These are phyloP conservation scores for Didymella segeticola DNA, from an alignment of 2,329 filamentous ascomycete species.

Conservation along the genomic window DNA sequence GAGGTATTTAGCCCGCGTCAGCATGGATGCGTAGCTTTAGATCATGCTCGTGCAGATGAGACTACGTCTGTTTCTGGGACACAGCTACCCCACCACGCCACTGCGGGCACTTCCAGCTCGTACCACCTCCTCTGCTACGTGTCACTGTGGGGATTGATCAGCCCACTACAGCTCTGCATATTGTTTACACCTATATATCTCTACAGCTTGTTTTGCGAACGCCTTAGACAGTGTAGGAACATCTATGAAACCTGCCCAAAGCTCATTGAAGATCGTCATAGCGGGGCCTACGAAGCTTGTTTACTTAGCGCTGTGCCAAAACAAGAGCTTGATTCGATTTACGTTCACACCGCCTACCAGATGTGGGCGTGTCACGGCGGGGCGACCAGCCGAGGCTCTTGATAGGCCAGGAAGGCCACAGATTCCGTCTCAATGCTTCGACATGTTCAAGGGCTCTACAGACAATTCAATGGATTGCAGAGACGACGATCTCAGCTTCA, in stretches of 20 bases:
- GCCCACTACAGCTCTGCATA: background rate
- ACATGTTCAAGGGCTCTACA: too few species aligned
- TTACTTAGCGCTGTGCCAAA: background rate
- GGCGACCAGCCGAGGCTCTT: background rate
- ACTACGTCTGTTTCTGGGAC: conserved; percentile 18
- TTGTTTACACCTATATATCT: background rate
- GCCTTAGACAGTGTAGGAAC: background rate
- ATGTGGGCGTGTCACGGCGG: conserved; percentile 3
- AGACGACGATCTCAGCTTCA: background rate
- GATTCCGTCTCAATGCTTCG: background rate
- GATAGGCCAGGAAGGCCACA: conserved; percentile 2
- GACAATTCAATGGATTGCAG: too few species aligned
- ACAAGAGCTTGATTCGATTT: conserved; percentile 23
- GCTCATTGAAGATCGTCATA: conserved; percentile 23
- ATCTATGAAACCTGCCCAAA: conserved; percentile 1
- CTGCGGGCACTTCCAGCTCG: conserved; percentile 11
- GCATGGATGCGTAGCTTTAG: conserved; percentile 3
- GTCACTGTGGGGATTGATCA: conserved; percentile 2
- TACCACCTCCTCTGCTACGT: conserved; percentile 13
- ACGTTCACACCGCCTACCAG: conserved; percentile 15
- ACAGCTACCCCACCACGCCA: conserved; percentile 17
- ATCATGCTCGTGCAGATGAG: background rate
- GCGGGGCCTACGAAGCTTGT: conserved; percentile 29
- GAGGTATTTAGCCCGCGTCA: conserved; percentile 11
- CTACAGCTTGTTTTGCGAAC: background rate